These are phyloP conservation scores for Scutellaria galericulata DNA, from an alignment of 257 asterid genomes.

Conservation along the genomic window DNA sequence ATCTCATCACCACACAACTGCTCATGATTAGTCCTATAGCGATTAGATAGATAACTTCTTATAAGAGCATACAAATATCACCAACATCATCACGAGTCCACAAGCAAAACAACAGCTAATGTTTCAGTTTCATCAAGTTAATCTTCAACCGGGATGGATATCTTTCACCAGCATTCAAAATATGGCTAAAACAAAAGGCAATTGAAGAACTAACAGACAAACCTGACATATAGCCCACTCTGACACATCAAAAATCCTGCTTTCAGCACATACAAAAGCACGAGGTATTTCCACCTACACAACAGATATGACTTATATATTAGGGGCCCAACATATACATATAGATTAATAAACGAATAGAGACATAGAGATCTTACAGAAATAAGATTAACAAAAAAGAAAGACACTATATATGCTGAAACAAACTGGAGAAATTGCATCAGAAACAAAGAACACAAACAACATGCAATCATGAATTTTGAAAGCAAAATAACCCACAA, in stretches of 20 bases:
- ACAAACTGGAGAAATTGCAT: constrained; percentile 3
- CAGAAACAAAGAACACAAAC: constrained; percentile 1
- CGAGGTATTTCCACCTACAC: constrained; percentile 90
- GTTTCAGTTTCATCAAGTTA: background rate
- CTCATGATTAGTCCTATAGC: background rate
- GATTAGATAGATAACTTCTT: background rate
- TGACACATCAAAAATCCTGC: constrained; percentile 92
- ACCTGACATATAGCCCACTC: constrained; percentile 99
- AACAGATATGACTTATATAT: constrained; percentile 4
- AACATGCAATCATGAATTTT: constrained; percentile 3
- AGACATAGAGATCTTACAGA: background rate
- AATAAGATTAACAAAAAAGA: background rate
- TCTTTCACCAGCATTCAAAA: background rate
- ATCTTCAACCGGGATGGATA: background rate
- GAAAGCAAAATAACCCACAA: constrained; percentile 2
- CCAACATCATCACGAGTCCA: background rate
- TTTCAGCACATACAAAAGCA: constrained; percentile 98
- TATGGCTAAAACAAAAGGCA: background rate
- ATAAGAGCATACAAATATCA: background rate
- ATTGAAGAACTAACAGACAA: constrained; percentile 31
- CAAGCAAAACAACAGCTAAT: background rate
- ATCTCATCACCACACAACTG: background rate
- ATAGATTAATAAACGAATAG: background rate
- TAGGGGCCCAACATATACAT: background rate
- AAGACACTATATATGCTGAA: background rate